Evolutionary conservation across 2,329 filamentous ascomycete genomes (phyloP), one percentile per base, ranked within the genome.

Genomic region (Davidsoniella eucalypti): DNA sequence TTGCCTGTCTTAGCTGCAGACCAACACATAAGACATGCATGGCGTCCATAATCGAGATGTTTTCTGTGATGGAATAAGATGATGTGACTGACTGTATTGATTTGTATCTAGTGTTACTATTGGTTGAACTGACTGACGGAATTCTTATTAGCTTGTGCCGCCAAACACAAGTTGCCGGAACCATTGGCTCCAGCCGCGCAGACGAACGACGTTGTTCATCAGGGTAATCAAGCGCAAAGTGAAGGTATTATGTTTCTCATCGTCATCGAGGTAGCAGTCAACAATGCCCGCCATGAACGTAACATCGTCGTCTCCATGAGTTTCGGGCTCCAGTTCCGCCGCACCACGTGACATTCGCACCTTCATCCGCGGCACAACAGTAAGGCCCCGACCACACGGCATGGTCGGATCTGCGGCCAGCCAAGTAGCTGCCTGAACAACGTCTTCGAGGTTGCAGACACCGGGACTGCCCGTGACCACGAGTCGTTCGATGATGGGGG

Each of bases 341-440:
- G 21, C 18, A 2, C 16, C 23, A 12, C 23, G 16, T 9, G 17
- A 25, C 17, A 47, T 18, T 2, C 16, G 17, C 18, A 33, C 17
- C 21, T 47, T 40, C 42, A 78, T 61, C 49, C 69, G 73, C 5
- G 78, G 77, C 0, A 75, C 76, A 42, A 83, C 65, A 26, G 70
- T 66, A 47, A 84, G 63, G 3, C 70, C 69, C 50, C 78, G 65
- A 2, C 80, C 79, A 44, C 26, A 29, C 7, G 7, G 10, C 26
- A 82, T 70, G 26, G 62, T 60, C 37, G 70, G 68, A 57, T 82
- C 76, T 0, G 77, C 75, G 43, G 78, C 68, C 33, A 84, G 66
- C 41, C 78, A 67, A 14, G 76, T 81, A 0, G 67, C 76, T 3
- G 78, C 78, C 54, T 82, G 75, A 2, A 83, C 68, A 1, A 83